A percentile compares a stretch with the other conserved stretches of the same genome.
Evolutionary conservation across 371 early-diverging fungal species (phyloP).

Genomic region (Blakeslea trispora): DNA sequence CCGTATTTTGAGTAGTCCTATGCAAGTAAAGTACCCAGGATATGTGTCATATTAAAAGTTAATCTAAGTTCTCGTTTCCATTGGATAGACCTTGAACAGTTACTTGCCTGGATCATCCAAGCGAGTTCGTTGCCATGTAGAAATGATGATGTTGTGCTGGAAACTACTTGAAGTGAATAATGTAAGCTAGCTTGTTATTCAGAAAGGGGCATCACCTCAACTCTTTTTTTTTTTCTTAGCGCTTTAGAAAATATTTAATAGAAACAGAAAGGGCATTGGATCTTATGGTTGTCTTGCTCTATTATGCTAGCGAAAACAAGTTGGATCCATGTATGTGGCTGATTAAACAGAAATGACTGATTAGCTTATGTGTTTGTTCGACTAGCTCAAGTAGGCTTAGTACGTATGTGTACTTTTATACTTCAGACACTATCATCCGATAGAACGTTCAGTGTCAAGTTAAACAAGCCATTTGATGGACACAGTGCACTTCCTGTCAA

Average conservation of each 20-base stretch:
- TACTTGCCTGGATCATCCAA: slow-evolving; percentile 73
- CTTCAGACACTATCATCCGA: slow-evolving; percentile 85
- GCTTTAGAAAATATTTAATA: slow-evolving; percentile 70
- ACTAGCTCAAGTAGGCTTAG: slow-evolving; percentile 77
- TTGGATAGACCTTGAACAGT: slow-evolving; percentile 61
- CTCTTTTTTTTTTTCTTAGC: too few relatives aligned
- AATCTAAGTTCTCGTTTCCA: too few relatives aligned
- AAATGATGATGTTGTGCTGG: slow-evolving; percentile 79
- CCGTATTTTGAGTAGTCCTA: slow-evolving; percentile 73
- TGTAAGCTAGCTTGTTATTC: slow-evolving; percentile 32
- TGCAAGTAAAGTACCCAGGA: too few relatives aligned
- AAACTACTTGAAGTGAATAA: slow-evolving; percentile 69
- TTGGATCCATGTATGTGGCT: slow-evolving; percentile 55
- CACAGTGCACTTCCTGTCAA: slow-evolving; percentile 65
- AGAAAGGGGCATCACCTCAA: too few relatives aligned
- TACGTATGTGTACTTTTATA: slow-evolving; percentile 79
- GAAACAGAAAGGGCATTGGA: slow-evolving; percentile 74
- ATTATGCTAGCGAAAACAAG: slow-evolving; percentile 67
- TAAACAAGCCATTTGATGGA: slow-evolving; percentile 78
- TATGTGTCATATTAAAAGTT: too few relatives aligned
- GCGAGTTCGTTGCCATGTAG: slow-evolving; percentile 54
- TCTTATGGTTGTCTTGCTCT: slow-evolving; percentile 65
- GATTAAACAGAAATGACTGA: too few relatives aligned
- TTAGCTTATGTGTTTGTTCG: too few relatives aligned
- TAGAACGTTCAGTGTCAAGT: slow-evolving; percentile 72